phyloP scores from a whole-genome alignment of 495 filamentous ascomycete species.

The Parathielavia hyrcaniae region DNA sequence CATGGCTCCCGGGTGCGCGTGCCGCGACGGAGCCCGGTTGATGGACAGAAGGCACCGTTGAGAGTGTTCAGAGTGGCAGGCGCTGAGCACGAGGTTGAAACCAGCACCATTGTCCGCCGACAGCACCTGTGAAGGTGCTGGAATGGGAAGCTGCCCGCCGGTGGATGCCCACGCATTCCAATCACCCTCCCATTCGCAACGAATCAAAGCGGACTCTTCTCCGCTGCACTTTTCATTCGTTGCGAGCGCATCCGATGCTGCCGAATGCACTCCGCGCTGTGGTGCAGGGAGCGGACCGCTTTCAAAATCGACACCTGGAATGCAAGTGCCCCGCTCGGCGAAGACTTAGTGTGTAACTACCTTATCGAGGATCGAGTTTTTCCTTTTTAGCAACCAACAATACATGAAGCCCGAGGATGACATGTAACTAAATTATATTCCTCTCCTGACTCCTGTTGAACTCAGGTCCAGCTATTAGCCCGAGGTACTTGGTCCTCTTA shows the following conservation, averaged over 20 bases:
- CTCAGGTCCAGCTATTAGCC: too few relatives aligned
- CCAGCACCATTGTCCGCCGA: background rate
- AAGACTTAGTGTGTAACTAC: too few relatives aligned
- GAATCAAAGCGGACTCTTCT: constrained; percentile 10
- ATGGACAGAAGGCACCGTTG: background rate
- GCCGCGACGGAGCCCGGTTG: background rate
- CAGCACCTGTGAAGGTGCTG: background rate
- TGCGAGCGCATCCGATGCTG: background rate
- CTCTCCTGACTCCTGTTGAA: too few relatives aligned
- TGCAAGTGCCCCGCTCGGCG: too few relatives aligned
- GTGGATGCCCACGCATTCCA: background rate
- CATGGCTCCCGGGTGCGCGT: background rate
- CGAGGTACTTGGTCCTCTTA: too few relatives aligned
- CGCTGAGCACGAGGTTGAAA: background rate
- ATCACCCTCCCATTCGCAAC: constrained; percentile 11
- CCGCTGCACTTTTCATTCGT: constrained; percentile 8
- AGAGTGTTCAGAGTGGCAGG: background rate
- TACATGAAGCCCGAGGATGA: too few relatives aligned
- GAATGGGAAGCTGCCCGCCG: background rate
- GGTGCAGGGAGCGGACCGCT: too few relatives aligned
- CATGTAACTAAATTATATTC: too few relatives aligned
- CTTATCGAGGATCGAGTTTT: too few relatives aligned
- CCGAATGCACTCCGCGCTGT: too few relatives aligned
- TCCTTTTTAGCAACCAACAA: too few relatives aligned
- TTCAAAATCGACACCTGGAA: too few relatives aligned